phyloP scores from a whole-genome alignment of 106 monocot species.

The Allium sativum region DNA sequence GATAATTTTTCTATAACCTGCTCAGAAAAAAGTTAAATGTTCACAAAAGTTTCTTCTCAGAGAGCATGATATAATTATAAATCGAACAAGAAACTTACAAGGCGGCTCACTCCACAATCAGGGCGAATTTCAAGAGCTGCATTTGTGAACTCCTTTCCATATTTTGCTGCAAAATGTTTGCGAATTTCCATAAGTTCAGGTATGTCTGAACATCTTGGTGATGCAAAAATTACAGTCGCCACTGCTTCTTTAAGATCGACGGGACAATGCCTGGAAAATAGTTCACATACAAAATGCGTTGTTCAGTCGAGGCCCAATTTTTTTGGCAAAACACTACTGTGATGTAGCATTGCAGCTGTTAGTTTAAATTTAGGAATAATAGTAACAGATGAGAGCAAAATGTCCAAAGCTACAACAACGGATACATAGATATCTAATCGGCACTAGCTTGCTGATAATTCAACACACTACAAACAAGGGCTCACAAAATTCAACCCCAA shows the following conservation, averaged over 20 bases:
- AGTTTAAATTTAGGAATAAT: too few species aligned
- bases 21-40: neutral
- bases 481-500: too few species aligned
- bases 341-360: too few species aligned
- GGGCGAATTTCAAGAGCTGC: constrained; percentile 81
- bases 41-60: neutral
- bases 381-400: too few species aligned
- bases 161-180: constrained; percentile 67
- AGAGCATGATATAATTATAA: neutral
- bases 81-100: constrained; percentile 29
- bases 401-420: too few species aligned
- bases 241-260: constrained; percentile 92
- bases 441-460: too few species aligned
- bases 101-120: constrained; percentile 61
- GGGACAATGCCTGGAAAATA: constrained; percentile 57
- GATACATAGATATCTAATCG: too few species aligned
- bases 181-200: constrained; percentile 67
- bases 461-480: too few species aligned
- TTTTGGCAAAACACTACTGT: too few species aligned
- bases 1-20: constrained; percentile 87
- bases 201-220: constrained; percentile 85
- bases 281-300: neutral
- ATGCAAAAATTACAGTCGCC: constrained; percentile 77
- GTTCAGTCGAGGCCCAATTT: too few species aligned
- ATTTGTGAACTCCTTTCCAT: constrained; percentile 83